Evolutionary conservation across 371 early-diverging fungal genomes (phyloP).

Genomic region (Actinomucor elegans): DNA sequence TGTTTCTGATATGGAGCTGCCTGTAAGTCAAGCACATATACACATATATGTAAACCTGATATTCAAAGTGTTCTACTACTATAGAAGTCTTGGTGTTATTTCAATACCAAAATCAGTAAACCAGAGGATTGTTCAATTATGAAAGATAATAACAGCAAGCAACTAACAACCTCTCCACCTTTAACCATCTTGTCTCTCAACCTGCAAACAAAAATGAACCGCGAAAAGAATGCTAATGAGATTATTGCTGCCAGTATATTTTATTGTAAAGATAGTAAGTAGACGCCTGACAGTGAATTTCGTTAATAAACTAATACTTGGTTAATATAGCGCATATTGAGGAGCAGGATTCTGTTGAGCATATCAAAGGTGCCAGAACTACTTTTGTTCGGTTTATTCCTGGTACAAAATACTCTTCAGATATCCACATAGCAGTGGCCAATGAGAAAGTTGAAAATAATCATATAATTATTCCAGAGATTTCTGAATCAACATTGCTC

Average conservation of each 20-base stretch:
- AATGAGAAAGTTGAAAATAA: constrained; percentile 22
- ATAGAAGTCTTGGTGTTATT: constrained; percentile 79
- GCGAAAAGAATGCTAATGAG: constrained; percentile 76
- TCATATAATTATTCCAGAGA: constrained; percentile 40
- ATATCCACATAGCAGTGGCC: constrained; percentile 42
- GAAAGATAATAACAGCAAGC: constrained; percentile 20
- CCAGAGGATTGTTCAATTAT: constrained; percentile 64
- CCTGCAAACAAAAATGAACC: constrained; percentile 77
- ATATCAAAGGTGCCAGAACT: background rate
- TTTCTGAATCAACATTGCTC: constrained; percentile 61
- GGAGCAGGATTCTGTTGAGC: constrained; percentile 26
- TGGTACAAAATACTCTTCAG: constrained; percentile 54
- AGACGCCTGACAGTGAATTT: no score
- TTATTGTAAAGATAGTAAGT: constrained; percentile 9
- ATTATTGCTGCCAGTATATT: constrained; percentile 63
- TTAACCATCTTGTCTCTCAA: constrained; percentile 81
- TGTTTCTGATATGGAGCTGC: background rate
- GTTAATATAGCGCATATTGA: constrained; percentile 53
- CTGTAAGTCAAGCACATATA: background rate
- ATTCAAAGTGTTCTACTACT: constrained; percentile 49
- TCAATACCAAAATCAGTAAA: constrained; percentile 64
- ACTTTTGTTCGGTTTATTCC: background rate
- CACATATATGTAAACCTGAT: background rate
- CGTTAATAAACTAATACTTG: background rate
- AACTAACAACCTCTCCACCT: constrained; percentile 62